Conservation (phyloP, 140 eudicot species). For the Erigeron philadelphicus region DNA sequence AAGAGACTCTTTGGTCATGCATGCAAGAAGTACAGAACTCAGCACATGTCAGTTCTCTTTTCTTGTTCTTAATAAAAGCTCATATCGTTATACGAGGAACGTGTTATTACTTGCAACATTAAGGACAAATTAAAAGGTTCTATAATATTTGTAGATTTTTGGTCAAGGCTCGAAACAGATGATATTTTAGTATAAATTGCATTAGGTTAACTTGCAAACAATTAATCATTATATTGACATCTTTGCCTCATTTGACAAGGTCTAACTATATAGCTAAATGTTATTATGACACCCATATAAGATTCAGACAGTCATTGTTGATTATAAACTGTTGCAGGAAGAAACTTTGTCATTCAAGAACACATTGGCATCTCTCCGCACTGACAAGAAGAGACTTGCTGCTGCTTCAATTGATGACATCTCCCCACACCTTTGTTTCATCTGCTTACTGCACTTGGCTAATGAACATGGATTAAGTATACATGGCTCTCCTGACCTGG, state of each 20-base stretch:
- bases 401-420: conserved; percentile 54
- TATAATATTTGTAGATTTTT: background rate
- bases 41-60: conserved; percentile 35
- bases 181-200: background rate
- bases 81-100: conserved; percentile 1
- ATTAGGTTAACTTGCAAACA: background rate
- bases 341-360: conserved; percentile 60
- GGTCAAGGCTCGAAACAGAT: background rate
- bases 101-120: background rate
- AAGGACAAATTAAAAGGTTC: background rate
- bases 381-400: conserved; percentile 27
- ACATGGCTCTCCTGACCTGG: conserved; percentile 47
- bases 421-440: conserved; percentile 79
- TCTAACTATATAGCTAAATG: too few species aligned
- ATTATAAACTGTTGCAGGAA: conserved; percentile 28
- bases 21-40: conserved; percentile 41
- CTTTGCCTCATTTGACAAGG: background rate
- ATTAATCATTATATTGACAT: background rate
- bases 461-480: conserved; percentile 77
- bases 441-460: conserved; percentile 78
- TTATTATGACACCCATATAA: background rate
- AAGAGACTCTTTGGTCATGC: conserved; percentile 81
- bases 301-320: background rate
- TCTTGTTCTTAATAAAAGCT: conserved; percentile 1
- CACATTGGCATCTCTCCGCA: conserved; percentile 45